These are phyloP conservation scores for Irpex sp. DNA, from an alignment of 1,284 basidiomycete genomes.

Conservation along the genomic window DNA sequence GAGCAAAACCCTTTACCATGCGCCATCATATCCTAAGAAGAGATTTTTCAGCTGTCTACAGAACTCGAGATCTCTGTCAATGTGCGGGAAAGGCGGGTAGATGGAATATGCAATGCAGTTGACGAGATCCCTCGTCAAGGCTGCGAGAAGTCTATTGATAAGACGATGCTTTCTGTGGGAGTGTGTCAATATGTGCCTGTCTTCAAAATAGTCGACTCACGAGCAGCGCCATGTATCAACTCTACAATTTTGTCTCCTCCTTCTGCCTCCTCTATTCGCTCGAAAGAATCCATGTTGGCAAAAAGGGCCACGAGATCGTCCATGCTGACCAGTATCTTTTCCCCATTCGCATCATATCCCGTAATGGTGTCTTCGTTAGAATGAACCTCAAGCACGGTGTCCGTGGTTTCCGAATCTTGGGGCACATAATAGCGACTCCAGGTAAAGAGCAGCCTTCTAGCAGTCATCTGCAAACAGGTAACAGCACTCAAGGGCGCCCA, in stretches of 20 bases:
- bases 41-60: too few species aligned
- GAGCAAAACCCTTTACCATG: background rate
- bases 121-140: too few species aligned
- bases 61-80: too few species aligned
- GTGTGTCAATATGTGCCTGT: background rate
- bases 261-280: background rate
- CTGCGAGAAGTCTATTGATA: background rate
- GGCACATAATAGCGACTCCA: constrained; percentile 16
- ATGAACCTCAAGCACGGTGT: background rate
- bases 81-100: too few species aligned
- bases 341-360: background rate
- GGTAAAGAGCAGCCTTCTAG: constrained; percentile 27
- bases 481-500: constrained; percentile 30
- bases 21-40: too few species aligned
- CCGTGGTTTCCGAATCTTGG: background rate
- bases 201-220: background rate
- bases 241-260: background rate
- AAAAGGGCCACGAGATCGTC: background rate
- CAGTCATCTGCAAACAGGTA: constrained; percentile 56
- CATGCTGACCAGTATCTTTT: background rate
- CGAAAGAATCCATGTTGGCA: background rate
- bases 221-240: background rate
- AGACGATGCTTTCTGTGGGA: background rate
- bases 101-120: too few species aligned
- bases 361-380: background rate